These are phyloP conservation scores for Tothia fuscella DNA, from an alignment of 2,329 filamentous ascomycete genomes.

Conservation along the genomic window DNA sequence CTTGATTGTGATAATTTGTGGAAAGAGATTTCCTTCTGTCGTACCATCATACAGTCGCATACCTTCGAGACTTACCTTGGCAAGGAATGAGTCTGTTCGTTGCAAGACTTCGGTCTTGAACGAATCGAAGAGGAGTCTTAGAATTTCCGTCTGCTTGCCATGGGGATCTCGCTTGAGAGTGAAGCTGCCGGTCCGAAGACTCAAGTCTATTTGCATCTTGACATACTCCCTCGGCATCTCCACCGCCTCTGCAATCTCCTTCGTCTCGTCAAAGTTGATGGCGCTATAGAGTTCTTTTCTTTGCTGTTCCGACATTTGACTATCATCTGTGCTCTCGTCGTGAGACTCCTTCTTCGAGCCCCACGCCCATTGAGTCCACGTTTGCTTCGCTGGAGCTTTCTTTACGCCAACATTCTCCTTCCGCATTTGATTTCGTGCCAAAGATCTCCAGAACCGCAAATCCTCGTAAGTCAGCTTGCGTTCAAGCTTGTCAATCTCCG, in stretches of 20 bases:
- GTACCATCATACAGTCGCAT: slow-evolving; percentile 93
- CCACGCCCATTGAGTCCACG: slow-evolving; percentile 90
- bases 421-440: slow-evolving; percentile 85
- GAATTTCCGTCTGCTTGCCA: slow-evolving; percentile 63
- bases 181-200: slow-evolving; percentile 91
- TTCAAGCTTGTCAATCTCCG: slow-evolving; percentile 66
- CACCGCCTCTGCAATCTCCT: slow-evolving; percentile 73
- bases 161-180: slow-evolving; percentile 80
- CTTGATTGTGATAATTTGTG: slow-evolving; percentile 93
- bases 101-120: slow-evolving; percentile 86
- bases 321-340: slow-evolving; percentile 59
- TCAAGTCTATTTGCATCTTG: slow-evolving; percentile 85
- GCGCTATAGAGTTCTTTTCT: slow-evolving; percentile 92
- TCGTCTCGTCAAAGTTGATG: slow-evolving; percentile 97
- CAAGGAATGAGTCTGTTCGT: slow-evolving; percentile 78
- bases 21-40: slow-evolving; percentile 78
- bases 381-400: slow-evolving; percentile 62
- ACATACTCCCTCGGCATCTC: slow-evolving; percentile 84
- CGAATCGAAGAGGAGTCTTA: slow-evolving; percentile 86
- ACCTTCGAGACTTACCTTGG: slow-evolving; percentile 81
- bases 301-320: slow-evolving; percentile 87
- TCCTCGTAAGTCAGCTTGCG: slow-evolving; percentile 89
- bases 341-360: slow-evolving; percentile 54
- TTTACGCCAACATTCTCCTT: slow-evolving; percentile 91
- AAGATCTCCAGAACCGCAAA: slow-evolving; percentile 88